phyloP scores from a whole-genome alignment of 768 basidiomycete species.

The Naganishia vaughanmartiniae region DNA sequence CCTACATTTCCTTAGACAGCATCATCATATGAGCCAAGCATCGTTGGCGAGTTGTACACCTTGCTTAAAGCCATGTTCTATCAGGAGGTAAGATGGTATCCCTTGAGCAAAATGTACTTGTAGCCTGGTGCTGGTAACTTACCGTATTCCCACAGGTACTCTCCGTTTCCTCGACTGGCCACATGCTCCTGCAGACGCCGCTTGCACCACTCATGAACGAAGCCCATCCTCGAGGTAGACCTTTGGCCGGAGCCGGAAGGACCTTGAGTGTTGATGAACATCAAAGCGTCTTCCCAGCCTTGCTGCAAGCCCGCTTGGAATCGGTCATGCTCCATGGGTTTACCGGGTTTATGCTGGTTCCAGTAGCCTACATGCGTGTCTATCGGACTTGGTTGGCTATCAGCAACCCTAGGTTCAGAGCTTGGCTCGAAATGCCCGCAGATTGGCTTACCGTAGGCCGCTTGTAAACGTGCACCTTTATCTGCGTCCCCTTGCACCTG shows the following conservation, averaged over 20 bases:
- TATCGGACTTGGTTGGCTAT: slow-evolving; percentile 27
- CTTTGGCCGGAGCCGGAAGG: slow-evolving; percentile 34
- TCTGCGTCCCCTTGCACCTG: slow-evolving; percentile 35
- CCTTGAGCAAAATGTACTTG: background rate
- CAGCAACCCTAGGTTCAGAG: background rate
- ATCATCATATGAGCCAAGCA: slow-evolving; percentile 2
- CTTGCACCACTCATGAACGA: slow-evolving; percentile 62
- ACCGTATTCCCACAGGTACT: slow-evolving; percentile 60
- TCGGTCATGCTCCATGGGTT: slow-evolving; percentile 65
- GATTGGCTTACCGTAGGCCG: slow-evolving; percentile 46
- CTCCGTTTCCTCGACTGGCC: slow-evolving; percentile 52
- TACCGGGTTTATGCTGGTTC: slow-evolving; percentile 56
- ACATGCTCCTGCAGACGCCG: slow-evolving; percentile 57
- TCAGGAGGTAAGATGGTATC: background rate
- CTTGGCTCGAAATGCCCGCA: no score
- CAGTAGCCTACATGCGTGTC: slow-evolving; percentile 56
- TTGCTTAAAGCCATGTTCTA: slow-evolving; percentile 21
- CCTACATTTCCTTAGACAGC: background rate
- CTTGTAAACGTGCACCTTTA: slow-evolving; percentile 47
- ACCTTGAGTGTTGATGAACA: slow-evolving; percentile 56
- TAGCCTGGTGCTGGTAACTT: background rate
- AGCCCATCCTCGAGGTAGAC: slow-evolving; percentile 63
- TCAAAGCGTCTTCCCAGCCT: slow-evolving; percentile 71
- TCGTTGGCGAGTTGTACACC: slow-evolving; percentile 20
- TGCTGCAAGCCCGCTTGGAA: slow-evolving; percentile 65